Conservation (phyloP, 1,284 basidiomycete genomes). For the Sporisorium graminicola region DNA sequence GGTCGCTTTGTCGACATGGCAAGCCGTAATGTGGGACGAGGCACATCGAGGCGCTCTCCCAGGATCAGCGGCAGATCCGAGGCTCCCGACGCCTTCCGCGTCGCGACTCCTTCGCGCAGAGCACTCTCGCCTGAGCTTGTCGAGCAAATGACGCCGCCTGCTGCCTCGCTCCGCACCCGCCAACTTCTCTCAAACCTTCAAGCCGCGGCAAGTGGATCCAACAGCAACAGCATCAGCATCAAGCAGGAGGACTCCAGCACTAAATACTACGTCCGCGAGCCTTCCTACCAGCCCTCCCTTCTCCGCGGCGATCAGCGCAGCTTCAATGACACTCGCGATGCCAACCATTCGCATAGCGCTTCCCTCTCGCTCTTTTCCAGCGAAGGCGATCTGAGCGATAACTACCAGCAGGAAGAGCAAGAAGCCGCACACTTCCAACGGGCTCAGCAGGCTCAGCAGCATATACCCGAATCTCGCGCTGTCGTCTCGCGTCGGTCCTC, state of each 20-base stretch:
- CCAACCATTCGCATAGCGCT: slow-evolving; percentile 28
- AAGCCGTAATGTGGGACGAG: slow-evolving; percentile 11
- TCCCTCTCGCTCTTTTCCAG: slow-evolving; percentile 51
- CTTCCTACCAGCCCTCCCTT: slow-evolving; percentile 25
- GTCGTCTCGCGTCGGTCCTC: slow-evolving; percentile 19
- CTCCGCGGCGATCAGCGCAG: slow-evolving; percentile 44
- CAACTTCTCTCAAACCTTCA: not conserved
- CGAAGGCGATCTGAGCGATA: slow-evolving; percentile 28
- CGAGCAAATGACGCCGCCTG: slow-evolving; percentile 35
- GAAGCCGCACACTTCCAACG: slow-evolving; percentile 28
- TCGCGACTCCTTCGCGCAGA: slow-evolving; percentile 14
- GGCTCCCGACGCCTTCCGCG: slow-evolving; percentile 20
- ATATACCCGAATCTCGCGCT: not conserved
- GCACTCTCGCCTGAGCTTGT: slow-evolving; percentile 28
- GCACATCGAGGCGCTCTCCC: slow-evolving; percentile 24
- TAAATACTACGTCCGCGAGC: slow-evolving; percentile 42
- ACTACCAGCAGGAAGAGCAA: slow-evolving; percentile 40
- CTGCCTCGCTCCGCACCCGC: slow-evolving; percentile 10
- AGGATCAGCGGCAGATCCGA: slow-evolving; percentile 26
- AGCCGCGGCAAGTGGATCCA: slow-evolving; percentile 13
- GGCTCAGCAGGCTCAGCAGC: slow-evolving; percentile 11
- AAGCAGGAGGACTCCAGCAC: slow-evolving; percentile 42
- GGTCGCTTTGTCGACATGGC: slow-evolving; percentile 11
- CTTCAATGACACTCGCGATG: slow-evolving; percentile 32
- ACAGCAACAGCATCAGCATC: slow-evolving; percentile 24